Base-by-base conservation (phyloP, 108 stramenopile genomes). In the Cylindrotheca fusiformis region DNA sequence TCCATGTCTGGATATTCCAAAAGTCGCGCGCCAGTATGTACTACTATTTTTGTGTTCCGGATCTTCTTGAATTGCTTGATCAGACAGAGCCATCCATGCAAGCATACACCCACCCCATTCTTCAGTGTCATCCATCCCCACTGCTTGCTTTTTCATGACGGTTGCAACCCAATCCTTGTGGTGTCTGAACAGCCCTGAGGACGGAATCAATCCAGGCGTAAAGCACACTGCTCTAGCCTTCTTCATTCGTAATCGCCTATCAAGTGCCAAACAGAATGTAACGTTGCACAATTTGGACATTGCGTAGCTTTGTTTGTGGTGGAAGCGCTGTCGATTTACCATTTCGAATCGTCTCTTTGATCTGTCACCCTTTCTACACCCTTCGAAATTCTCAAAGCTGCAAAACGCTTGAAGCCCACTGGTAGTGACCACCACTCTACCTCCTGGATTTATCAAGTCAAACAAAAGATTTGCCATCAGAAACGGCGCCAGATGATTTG, bases 401-500 rank as follows among this genome's bases (percentile, higher is more conserved):
- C 27, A 10, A 6, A 60, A 36, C 3, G 57, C 48, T 51, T 77
- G 69, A 2, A 77, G 59, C n/a, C 76, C 68, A 55, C 76, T 77
- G n/a, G 69, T 57, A 17, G 76, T 65, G 0, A 77, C 68, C 0
- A 77, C 68, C 0, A 77, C 60, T 26, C 76, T 48, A 20, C 69
- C 76, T n/a, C 68, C 64, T 14, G 51, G 63, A 50, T 77, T 71
- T 20, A 77, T 58, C 30, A 61, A 68, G 28, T 60, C 51, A 21
- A 56, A 25, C 12, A 83, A 48, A 10, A 48, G 22, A 26, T 74
- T 72, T 1, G 68, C 68, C 8, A 88, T 75, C 41, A 79, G 27
- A 55, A 82, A 88, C 26, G 83, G 87, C 27, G 83, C 76, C 19
- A 88, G 54, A 55, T 84, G 77, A 65, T 88, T 88, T 14, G 72